phyloP scores from a whole-genome alignment of 164 flowering plant species.

The Aristolochia fimbriata region DNA sequence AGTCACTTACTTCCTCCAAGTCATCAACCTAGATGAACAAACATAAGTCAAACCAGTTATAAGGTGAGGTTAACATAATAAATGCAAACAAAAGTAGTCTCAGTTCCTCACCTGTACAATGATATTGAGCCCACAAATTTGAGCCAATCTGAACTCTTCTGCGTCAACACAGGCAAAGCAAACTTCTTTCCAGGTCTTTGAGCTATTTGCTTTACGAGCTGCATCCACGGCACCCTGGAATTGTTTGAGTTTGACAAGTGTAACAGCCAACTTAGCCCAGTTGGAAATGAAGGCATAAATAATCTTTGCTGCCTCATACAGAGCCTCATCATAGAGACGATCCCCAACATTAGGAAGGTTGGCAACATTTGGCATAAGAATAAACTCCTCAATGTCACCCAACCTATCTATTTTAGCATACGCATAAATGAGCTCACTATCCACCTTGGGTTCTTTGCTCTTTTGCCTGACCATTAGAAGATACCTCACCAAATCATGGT shows the following conservation, averaged over 20 bases:
- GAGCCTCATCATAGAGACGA: conserved; percentile 79
- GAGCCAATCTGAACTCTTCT: conserved; percentile 99
- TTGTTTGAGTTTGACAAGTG: conserved; percentile 81
- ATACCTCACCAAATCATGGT: conserved; percentile 88
- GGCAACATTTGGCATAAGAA: conserved; percentile 98
- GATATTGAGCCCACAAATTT: conserved; percentile 97
- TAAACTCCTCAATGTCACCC: conserved; percentile 94
- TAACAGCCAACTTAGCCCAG: conserved; percentile 92
- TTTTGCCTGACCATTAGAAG: conserved; percentile 97
- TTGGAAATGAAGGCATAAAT: conserved; percentile 91
- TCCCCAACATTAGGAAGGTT: conserved; percentile 97
- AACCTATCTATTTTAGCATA: conserved; percentile 98
- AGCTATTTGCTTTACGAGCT: conserved; percentile 93
- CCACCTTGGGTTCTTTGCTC: conserved; percentile 93
- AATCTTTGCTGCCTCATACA: conserved; percentile 96
- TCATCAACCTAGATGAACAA: conserved; percentile 78
- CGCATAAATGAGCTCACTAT: conserved; percentile 96
- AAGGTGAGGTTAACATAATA: too few relatives aligned
- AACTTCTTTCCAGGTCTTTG: conserved; percentile 98
- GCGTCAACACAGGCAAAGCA: conserved; percentile 99
- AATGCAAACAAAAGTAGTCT: not conserved
- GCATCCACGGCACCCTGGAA: conserved; percentile 99
- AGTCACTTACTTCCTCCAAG: conserved; percentile 95
- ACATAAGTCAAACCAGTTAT: not conserved
- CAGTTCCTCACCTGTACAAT: conserved; percentile 44